These are phyloP conservation scores for Aechmea fasciata DNA, from an alignment of 176 grass and related monocot genomes.

Conservation along the genomic window DNA sequence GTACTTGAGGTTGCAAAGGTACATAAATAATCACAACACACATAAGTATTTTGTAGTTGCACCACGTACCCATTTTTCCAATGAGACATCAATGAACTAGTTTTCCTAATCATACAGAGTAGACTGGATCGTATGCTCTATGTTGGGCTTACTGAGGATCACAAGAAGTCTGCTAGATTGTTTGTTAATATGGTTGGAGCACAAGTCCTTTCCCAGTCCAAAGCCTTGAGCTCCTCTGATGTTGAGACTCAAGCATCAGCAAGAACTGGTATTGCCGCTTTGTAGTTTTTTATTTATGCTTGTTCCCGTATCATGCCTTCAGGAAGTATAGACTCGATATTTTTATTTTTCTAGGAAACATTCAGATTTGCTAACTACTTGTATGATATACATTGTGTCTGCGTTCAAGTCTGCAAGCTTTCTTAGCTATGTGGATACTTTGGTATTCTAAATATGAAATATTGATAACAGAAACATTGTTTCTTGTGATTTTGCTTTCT, in stretches of 20 bases:
- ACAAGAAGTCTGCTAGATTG: slow-evolving; percentile 84
- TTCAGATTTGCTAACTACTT: too few species aligned
- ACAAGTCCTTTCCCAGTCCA: slow-evolving; percentile 79
- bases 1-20: slow-evolving; percentile 97
- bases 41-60: not conserved
- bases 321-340: not conserved
- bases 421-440: not conserved
- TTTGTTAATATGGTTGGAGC: slow-evolving; percentile 95
- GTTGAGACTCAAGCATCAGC: slow-evolving; percentile 28
- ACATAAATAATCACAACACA: slow-evolving; percentile 11
- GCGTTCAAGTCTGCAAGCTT: too few species aligned
- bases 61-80: not conserved
- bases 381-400: too few species aligned
- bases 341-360: too few species aligned
- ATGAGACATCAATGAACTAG: slow-evolving; percentile 14
- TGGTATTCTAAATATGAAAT: not conserved
- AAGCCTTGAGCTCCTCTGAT: slow-evolving; percentile 42
- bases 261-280: slow-evolving; percentile 34
- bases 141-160: slow-evolving; percentile 80
- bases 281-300: not conserved
- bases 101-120: slow-evolving; percentile 43
- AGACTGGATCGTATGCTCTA: slow-evolving; percentile 90
- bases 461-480: slow-evolving; percentile 5
- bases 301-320: not conserved
- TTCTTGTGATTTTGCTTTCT: slow-evolving; percentile 15